Evolutionary conservation across 768 basidiomycete genomes (phyloP).

Genomic region (Tricholoma flavovirens): DNA sequence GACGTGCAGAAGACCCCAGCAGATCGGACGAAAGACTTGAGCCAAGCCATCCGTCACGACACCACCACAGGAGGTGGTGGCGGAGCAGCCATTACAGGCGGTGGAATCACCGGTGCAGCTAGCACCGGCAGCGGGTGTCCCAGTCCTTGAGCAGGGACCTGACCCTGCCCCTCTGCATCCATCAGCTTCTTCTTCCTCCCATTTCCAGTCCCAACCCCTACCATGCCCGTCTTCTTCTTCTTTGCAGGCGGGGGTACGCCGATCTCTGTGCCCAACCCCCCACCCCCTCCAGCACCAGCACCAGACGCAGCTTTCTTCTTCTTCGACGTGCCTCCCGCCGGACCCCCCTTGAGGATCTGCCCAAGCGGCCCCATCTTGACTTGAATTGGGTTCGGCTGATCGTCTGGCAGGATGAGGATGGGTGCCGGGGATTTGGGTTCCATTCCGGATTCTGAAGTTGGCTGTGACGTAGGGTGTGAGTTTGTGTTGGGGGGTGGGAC

Average conservation of each 20-base stretch:
- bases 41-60: neutral
- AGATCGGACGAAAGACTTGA: neutral
- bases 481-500: neutral
- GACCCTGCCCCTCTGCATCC: slow-evolving; percentile 9
- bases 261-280: slow-evolving; percentile 21
- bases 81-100: slow-evolving; percentile 7
- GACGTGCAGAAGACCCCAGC: neutral
- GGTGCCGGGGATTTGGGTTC: slow-evolving; percentile 15
- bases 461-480: neutral
- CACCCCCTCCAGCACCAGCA: slow-evolving; percentile 19
- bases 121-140: slow-evolving; percentile 2
- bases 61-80: slow-evolving; percentile 7
- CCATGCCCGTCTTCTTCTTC: slow-evolving; percentile 41
- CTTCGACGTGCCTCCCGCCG: slow-evolving; percentile 46
- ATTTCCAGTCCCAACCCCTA: slow-evolving; percentile 38
- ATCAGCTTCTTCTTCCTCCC: slow-evolving; percentile 41
- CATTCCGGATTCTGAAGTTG: slow-evolving; percentile 10
- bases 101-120: slow-evolving; percentile 1
- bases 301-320: slow-evolving; percentile 43
- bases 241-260: slow-evolving; percentile 14
- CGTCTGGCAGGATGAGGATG: slow-evolving; percentile 52
- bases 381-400: slow-evolving; percentile 50
- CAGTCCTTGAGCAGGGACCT: neutral
- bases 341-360: slow-evolving; percentile 55
- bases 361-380: slow-evolving; percentile 77